Percentiles rank a stretch among this genome's conserved stretches.
These are phyloP conservation scores for Filobasidium floriforme DNA, from an alignment of 768 basidiomycete species.

Conservation along the genomic window DNA sequence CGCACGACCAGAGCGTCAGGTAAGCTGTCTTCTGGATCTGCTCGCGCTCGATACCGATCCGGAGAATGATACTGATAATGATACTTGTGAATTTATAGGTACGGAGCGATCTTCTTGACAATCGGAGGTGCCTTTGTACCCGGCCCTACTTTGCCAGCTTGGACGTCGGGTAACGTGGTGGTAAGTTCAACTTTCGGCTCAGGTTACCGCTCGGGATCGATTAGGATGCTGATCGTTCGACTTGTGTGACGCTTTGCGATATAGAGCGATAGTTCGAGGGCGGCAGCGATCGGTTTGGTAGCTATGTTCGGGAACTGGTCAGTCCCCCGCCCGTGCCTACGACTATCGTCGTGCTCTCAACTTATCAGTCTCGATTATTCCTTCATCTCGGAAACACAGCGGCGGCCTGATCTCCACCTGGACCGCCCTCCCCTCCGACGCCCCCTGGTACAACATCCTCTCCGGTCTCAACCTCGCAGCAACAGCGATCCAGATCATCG, in stretches of 20 bases:
- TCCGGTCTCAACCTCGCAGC: conserved; percentile 19
- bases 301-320: conserved; percentile 29
- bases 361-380: background rate
- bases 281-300: conserved; percentile 24
- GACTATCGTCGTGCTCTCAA: background rate
- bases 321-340: background rate
- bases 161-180: conserved; percentile 3
- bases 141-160: background rate
- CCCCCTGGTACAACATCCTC: conserved; percentile 13
- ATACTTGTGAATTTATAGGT: too few species aligned
- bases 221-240: background rate
- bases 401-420: conserved; percentile 22
- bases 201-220: too few species aligned
- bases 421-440: conserved; percentile 18
- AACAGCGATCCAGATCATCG: background rate
- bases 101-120: conserved; percentile 22
- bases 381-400: background rate
- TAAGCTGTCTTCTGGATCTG: too few species aligned
- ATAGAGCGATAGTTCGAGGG: conserved; percentile 26
- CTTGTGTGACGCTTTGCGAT: background rate
- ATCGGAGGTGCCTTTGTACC: conserved; percentile 17
- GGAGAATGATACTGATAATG: too few species aligned
- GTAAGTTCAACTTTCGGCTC: too few species aligned
- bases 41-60: too few species aligned
- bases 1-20: conserved; percentile 16